Percentiles rank a stretch among this genome's conserved stretches.
phyloP scores from a whole-genome alignment of 1,284 basidiomycete genomes.

The Rhodotorula sp. region DNA sequence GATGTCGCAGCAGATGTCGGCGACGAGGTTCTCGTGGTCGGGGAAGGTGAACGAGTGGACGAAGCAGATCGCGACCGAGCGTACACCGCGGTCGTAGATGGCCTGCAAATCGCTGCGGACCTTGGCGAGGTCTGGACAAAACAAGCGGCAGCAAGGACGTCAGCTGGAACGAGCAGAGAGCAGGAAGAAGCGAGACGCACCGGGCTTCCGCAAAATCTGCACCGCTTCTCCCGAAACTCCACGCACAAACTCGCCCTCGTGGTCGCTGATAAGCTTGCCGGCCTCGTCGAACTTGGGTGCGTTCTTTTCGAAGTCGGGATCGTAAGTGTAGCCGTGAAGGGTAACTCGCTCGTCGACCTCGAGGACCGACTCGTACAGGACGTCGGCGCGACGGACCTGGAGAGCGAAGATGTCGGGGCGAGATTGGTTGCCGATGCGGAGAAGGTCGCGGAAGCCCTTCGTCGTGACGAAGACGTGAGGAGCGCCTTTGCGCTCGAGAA shows the following conservation, averaged over 20 bases:
- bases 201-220: slow-evolving; percentile 70
- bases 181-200: slow-evolving; percentile 63
- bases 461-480: slow-evolving; percentile 89
- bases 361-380: slow-evolving; percentile 75
- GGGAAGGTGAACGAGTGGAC: slow-evolving; percentile 81
- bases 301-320: slow-evolving; percentile 74
- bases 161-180: slow-evolving; percentile 67
- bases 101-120: slow-evolving; percentile 60
- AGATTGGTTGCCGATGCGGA: slow-evolving; percentile 69
- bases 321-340: slow-evolving; percentile 85
- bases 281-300: slow-evolving; percentile 66
- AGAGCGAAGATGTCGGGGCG: slow-evolving; percentile 32
- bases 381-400: slow-evolving; percentile 57
- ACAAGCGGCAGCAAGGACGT: slow-evolving; percentile 44
- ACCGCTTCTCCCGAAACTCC: slow-evolving; percentile 91
- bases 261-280: slow-evolving; percentile 60
- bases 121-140: slow-evolving; percentile 59
- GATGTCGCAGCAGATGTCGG: slow-evolving; percentile 50
- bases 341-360: slow-evolving; percentile 97
- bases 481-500: slow-evolving; percentile 90
- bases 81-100: slow-evolving; percentile 72
- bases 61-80: slow-evolving; percentile 80
- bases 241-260: slow-evolving; percentile 64
- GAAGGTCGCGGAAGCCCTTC: slow-evolving; percentile 74
- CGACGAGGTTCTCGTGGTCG: slow-evolving; percentile 70